A percentile compares a stretch with the other conserved stretches of the same genome.
These are phyloP conservation scores for Leucosporidium yakuticum DNA, from an alignment of 768 basidiomycete genomes.

Conservation along the genomic window DNA sequence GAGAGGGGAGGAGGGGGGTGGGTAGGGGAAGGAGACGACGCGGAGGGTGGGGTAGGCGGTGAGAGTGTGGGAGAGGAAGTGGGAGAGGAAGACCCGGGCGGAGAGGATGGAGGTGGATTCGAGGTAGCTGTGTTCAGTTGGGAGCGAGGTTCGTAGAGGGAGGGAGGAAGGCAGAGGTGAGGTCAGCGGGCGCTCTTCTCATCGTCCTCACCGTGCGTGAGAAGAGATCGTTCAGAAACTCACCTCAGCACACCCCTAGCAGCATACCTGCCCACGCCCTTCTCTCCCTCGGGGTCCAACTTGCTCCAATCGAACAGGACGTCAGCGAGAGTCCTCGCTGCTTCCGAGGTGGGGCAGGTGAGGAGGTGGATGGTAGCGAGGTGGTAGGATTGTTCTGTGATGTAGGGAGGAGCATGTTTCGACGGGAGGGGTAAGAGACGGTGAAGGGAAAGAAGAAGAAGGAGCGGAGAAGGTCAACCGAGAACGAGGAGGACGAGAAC, in stretches of 20 bases:
- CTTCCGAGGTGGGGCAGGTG: constrained; percentile 79
- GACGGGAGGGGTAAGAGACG: no score
- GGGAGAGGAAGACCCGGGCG: constrained; percentile 82
- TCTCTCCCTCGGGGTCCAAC: constrained; percentile 48
- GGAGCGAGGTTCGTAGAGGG: background rate
- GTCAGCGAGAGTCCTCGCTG: constrained; percentile 75
- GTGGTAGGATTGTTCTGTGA: constrained; percentile 65
- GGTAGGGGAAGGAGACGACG: constrained; percentile 38
- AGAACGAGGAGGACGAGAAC: background rate
- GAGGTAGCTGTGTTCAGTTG: constrained; percentile 40
- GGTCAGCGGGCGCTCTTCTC: background rate
- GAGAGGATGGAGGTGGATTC: constrained; percentile 82
- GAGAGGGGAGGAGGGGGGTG: constrained; percentile 35
- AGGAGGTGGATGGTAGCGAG: constrained; percentile 75
- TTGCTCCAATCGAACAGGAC: constrained; percentile 74
- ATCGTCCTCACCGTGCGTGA: no score
- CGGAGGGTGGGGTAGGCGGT: constrained; percentile 49
- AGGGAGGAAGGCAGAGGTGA: constrained; percentile 2
- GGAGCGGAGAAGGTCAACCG: background rate
- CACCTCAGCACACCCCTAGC: constrained; percentile 80
- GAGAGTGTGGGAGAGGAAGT: constrained; percentile 63
- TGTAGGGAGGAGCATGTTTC: background rate
- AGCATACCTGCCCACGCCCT: constrained; percentile 61
- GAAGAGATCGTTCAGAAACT: no score
- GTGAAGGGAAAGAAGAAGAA: constrained; percentile 9